Base-by-base conservation (phyloP, 2,329 filamentous ascomycete species). In the Colletotrichum sp. region DNA sequence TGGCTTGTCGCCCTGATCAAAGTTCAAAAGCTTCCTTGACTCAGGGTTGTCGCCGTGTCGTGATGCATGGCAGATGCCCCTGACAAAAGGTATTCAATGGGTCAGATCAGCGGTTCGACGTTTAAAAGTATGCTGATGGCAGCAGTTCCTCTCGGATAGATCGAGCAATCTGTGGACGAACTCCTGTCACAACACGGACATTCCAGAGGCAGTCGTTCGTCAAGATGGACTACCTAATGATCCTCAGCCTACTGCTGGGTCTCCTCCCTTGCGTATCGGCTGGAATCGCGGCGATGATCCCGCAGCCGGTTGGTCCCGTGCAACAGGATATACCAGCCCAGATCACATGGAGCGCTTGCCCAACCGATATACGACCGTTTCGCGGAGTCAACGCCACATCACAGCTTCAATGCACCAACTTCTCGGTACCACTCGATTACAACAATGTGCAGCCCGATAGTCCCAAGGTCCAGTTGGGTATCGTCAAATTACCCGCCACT, bases 351-450 rank as follows among this genome's bases (percentile, higher is more conserved):
- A 12, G 55, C 6, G 69, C 73, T 29, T 76, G 73, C 29, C 73
- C 73, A 2, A n/a, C 62, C 5, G 69, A 76, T 0, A 32, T 76
- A 27, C 55, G 64, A 11, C 73, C 73, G 3, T 76, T 76, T 32
- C 71, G 32, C 2, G 57, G 64, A 7, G 61, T 30, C 12, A 76
- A 76, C 22, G 44, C 32, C 32, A 44, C 69, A 2, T n/a, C 27
- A 12, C 61, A 57, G 13, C 44, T 76, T 5, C 69, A 76, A 13
- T 76, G 73, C 19, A 27, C 69, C 27, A 76, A 76, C 55, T 49
- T 76, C n/a, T 72, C 69, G 6, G 73, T 76, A 2, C 73, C 73
- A 2, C 19, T 76, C 49, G 36, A 32, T 16, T n/a, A 62, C 63
- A 44, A 64, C 19, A 71, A 76, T 16, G 29, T 22, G 29, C 59